Evolutionary conservation across 106 monocot genomes (phyloP).

Genomic region (Allium fistulosum): DNA sequence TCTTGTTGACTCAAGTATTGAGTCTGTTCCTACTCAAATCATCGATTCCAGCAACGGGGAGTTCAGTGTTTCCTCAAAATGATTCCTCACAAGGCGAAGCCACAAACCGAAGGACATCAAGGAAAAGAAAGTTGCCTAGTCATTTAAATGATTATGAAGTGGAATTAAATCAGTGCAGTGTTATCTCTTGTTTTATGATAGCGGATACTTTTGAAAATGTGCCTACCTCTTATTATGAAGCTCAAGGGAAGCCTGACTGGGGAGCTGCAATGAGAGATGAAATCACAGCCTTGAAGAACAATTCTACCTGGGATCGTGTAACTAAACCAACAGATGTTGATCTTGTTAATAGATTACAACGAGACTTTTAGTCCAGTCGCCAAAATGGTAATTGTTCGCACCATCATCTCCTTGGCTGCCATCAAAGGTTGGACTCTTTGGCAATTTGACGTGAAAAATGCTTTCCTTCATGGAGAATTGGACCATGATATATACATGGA

Average conservation of each 20-base stretch:
- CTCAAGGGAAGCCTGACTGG: too few relatives aligned
- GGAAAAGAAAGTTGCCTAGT: background rate
- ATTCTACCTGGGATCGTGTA: too few relatives aligned
- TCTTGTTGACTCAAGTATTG: background rate
- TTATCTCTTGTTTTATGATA: too few relatives aligned
- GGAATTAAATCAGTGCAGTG: too few relatives aligned
- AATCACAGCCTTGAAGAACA: too few relatives aligned
- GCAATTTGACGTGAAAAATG: background rate
- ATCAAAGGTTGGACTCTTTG: too few relatives aligned
- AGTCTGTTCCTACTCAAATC: background rate
- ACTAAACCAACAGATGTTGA: too few relatives aligned
- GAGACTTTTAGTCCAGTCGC: conserved; percentile 8
- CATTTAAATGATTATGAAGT: conserved; percentile 3
- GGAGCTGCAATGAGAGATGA: too few relatives aligned
- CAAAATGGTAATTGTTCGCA: conserved; percentile 10
- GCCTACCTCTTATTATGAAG: too few relatives aligned
- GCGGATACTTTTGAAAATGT: too few relatives aligned
- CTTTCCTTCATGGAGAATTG: background rate
- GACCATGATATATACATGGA: conserved; percentile 2
- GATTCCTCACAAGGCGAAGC: background rate
- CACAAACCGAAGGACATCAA: background rate
- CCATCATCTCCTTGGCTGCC: background rate
- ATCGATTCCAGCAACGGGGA: background rate
- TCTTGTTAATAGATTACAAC: background rate
- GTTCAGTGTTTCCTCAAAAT: background rate